phyloP scores from a whole-genome alignment of 192 early-diverging fungal species.

The Coemansia sp. region DNA sequence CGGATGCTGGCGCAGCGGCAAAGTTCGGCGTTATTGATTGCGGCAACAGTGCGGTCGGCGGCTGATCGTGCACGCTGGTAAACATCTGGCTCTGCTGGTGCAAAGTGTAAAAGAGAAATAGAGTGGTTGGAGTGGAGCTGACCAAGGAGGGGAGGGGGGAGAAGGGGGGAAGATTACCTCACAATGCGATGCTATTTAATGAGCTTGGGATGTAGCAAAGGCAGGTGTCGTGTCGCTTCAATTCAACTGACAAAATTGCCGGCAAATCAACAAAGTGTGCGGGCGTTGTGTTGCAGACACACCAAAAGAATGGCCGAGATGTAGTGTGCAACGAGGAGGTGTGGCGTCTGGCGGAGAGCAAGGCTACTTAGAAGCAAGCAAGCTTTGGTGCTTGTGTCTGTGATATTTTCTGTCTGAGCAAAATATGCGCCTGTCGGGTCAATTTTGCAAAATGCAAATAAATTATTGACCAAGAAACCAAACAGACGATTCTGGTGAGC shows the following conservation, averaged over 20 bases:
- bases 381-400: not conserved
- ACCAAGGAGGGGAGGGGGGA: conserved; percentile 8
- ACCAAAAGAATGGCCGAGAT: conserved; percentile 1
- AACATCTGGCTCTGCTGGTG: conserved; percentile 38
- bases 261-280: conserved; percentile 6
- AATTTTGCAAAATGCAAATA: not conserved
- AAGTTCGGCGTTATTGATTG: conserved; percentile 40
- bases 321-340: conserved; percentile 6
- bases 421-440: not conserved
- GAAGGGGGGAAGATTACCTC: conserved; percentile 28
- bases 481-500: not conserved
- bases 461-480: not conserved
- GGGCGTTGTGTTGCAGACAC: not conserved
- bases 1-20: conserved; percentile 28
- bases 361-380: conserved; percentile 13
- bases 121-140: conserved; percentile 7
- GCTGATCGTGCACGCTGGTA: conserved; percentile 51
- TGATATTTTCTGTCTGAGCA: not conserved
- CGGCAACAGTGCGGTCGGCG: conserved; percentile 50
- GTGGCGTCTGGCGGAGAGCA: conserved; percentile 10
- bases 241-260: conserved; percentile 9
- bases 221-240: not conserved
- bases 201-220: not conserved
- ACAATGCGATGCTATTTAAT: conserved; percentile 30
- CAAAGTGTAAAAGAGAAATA: conserved; percentile 9